These are phyloP conservation scores for Recurvomyces mirabilis DNA, from an alignment of 495 filamentous ascomycete species.

Conservation along the genomic window DNA sequence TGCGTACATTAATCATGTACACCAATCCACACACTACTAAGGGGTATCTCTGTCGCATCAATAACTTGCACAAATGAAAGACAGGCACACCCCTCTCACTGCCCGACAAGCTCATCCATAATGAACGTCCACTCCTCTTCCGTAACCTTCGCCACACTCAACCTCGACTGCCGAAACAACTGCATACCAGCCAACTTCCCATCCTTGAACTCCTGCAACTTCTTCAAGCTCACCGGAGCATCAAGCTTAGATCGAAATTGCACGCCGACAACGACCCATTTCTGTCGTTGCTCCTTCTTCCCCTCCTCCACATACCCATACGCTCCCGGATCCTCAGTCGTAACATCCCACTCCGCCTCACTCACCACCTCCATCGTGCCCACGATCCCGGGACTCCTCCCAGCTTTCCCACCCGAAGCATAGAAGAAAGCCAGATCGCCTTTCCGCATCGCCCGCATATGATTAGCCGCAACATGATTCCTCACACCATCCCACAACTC, in stretches of 20 bases:
- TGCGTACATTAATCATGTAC: too few relatives aligned
- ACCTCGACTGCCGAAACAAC: conserved; percentile 61
- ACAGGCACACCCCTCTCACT: conserved; percentile 12
- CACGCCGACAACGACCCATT: conserved; percentile 81
- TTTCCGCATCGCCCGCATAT: conserved; percentile 78
- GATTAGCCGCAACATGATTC: conserved; percentile 62
- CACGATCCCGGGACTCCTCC: conserved; percentile 61
- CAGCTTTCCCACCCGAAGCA: conserved; percentile 76
- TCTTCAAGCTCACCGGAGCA: conserved; percentile 52
- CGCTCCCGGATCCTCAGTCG: conserved; percentile 56
- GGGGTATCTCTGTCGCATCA: too few relatives aligned
- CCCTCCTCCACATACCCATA: conserved; percentile 76
- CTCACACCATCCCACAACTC: conserved; percentile 81
- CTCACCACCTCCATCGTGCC: conserved; percentile 89
- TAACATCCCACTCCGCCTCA: conserved; percentile 46
- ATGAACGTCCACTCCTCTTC: conserved; percentile 72
- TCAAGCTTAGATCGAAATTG: conserved; percentile 69
- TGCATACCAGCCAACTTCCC: conserved; percentile 68
- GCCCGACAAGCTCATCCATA: conserved; percentile 30
- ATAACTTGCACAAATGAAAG: too few relatives aligned
- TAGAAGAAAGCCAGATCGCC: conserved; percentile 96
- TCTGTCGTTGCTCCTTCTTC: conserved; percentile 30
- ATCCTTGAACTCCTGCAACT: conserved; percentile 56
- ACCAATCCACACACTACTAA: too few relatives aligned
- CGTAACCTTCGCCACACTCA: conserved; percentile 75